Evolutionary conservation across 2,329 filamentous ascomycete genomes (phyloP), one percentile per base, ranked within the genome.

Genomic region (Aspergillus quadricinctus): DNA sequence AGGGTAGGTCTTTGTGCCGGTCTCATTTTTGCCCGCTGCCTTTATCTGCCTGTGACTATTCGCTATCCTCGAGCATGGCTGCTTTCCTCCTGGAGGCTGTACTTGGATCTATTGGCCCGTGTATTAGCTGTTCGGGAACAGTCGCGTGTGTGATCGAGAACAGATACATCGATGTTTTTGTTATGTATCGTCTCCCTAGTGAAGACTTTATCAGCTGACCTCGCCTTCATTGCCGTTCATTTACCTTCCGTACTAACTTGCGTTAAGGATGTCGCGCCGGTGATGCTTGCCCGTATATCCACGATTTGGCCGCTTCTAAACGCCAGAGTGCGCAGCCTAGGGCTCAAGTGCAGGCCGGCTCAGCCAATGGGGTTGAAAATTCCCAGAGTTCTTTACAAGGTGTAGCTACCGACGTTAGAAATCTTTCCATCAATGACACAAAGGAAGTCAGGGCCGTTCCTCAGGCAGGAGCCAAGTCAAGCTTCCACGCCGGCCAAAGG

Each of bases 191-290:
- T 37, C 31, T 37, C 6, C 31, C 25, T 27, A 7, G 31, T 17
- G 31, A 37, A 37, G 14, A 7, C 2, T 17, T 29, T 17, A 17
- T 7, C 31, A 17, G 31, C 31, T 37, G 31, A 17, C 31, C 14
- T 17, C 14, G 31, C 5, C 14, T 37, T 37, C 31, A 37, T 46
- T 28, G 48, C 21, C 19, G 28, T 50, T 43, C 19, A 17, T 41
- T 37, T 49, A 46, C 41, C 43, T 28, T 25, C 41, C 41, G 37
- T 60, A 48, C 69, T 71, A 54, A 72, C 57, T 43, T 54, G 37
- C 14, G 23, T 53, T 41, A 60, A 81, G 79, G 82, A 57, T 84
- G 82, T 69, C 75, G 80, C 64, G 75, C 78, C 58, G 81, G 81
- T 53, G 72, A 76, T 61, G 66, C 74, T 51, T 84, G 82, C 63